Evolutionary conservation across 2,329 filamentous ascomycete genomes (phyloP), one percentile per base, ranked within the genome.

Genomic region (Didymella pomorum): DNA sequence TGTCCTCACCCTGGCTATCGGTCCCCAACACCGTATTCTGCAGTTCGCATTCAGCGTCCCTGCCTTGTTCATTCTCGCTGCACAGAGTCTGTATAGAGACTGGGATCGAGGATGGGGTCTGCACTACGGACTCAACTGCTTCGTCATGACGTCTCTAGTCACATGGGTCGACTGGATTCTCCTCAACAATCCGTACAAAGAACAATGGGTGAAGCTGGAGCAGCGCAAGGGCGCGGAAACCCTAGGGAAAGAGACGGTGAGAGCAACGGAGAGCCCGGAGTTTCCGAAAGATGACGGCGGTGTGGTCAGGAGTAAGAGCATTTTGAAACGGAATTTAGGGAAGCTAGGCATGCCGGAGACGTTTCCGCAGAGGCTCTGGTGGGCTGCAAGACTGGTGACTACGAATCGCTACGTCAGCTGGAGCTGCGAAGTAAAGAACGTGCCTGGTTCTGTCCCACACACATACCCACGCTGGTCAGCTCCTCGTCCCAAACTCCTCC

Each of bases 361-460:
- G 23, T 70, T 65, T 26, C 28, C 48, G 28, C 31, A 16, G 0
- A 61, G 71, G 28, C 8, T 65, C 2, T 72, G 70, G 70, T 72
- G 67, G 67, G 68, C 48, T 1, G n/a, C 58, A 1, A 50, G 64
- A 12, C 52, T 71, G 3, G 31, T 52, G 0, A 56, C 56, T 8
- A 65, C 64, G n/a, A 63, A 51, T 10, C 60, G 72, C 14, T 70
- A 69, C 44, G 48, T 64, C 0, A 70, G 72, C 4, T 74, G 71
- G 71, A 68, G 64, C 9, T 52, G 63, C 20, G 67, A 75, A 37
- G 66, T 67, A 25, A 73, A 73, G 53, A 70, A 71, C 35, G 64
- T 71, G 20, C 64, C 59, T 2, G 47, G 64, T 20, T 65, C 69
- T 41, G 63, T 67, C 25, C 47, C 57, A 14, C 26, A 56, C 1